phyloP scores from a whole-genome alignment of 2,329 filamentous ascomycete genomes.

The Xylaria sp. region DNA sequence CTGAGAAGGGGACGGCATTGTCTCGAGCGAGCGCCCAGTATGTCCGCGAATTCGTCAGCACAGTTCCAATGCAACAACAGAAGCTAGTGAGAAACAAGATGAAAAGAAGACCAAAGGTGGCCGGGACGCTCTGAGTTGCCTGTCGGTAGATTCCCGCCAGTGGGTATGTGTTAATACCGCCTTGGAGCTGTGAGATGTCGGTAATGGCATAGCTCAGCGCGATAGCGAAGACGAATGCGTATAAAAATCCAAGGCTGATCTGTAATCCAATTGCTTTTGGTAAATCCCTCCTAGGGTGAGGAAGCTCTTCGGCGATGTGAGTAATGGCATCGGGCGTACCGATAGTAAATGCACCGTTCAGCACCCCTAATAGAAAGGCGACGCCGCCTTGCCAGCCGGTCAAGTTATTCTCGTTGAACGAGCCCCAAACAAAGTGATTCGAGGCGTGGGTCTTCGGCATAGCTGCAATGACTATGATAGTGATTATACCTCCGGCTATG shows the following conservation, averaged over 20 bases:
- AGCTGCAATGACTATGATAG: slow-evolving; percentile 62
- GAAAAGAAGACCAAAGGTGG: slow-evolving; percentile 67
- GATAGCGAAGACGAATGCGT: slow-evolving; percentile 64
- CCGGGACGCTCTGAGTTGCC: slow-evolving; percentile 62
- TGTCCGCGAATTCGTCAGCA: slow-evolving; percentile 59
- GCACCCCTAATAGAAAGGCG: slow-evolving; percentile 72
- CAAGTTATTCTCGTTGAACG: slow-evolving; percentile 58
- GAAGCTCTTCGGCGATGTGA: slow-evolving; percentile 71
- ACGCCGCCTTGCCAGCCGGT: slow-evolving; percentile 68
- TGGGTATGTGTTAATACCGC: slow-evolving; percentile 65
- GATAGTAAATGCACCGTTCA: slow-evolving; percentile 74
- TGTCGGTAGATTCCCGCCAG: slow-evolving; percentile 72
- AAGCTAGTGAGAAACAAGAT: slow-evolving; percentile 64
- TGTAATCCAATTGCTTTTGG: slow-evolving; percentile 64
- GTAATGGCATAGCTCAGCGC: slow-evolving; percentile 65
- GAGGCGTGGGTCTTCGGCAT: slow-evolving; percentile 65
- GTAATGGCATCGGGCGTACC: slow-evolving; percentile 72
- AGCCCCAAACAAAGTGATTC: slow-evolving; percentile 64
- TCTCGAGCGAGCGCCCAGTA: slow-evolving; percentile 69
- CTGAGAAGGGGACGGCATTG: slow-evolving; percentile 67
- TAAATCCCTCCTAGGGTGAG: slow-evolving; percentile 57
- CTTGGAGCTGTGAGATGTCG: slow-evolving; percentile 64
- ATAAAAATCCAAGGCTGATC: slow-evolving; percentile 57
- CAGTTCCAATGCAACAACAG: slow-evolving; percentile 62
- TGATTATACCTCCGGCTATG: slow-evolving; percentile 62